These are phyloP conservation scores for Penicillium dipodomyicola DNA, from an alignment of 495 filamentous ascomycete genomes.

Conservation along the genomic window DNA sequence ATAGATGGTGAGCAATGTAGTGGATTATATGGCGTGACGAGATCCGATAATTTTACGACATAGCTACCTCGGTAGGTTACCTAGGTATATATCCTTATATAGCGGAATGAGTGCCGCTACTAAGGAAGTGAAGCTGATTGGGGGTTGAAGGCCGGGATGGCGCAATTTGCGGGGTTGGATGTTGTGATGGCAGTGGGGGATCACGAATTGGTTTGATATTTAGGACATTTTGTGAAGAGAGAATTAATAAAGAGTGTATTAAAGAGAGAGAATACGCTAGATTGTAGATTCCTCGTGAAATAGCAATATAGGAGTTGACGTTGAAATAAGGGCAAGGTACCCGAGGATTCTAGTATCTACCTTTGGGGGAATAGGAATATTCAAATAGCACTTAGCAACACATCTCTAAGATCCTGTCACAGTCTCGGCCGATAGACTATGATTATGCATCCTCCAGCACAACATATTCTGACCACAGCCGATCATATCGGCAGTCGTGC, in stretches of 20 bases:
- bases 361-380: too few relatives aligned
- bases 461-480: background rate
- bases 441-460: background rate
- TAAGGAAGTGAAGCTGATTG: conserved; percentile 16
- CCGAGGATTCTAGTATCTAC: too few relatives aligned
- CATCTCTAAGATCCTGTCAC: background rate
- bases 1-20: conserved; percentile 22
- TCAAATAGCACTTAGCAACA: too few relatives aligned
- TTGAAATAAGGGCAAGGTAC: too few relatives aligned
- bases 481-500: background rate
- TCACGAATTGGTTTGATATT: conserved; percentile 1
- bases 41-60: background rate
- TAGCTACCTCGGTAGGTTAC: too few relatives aligned
- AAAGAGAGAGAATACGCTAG: too few relatives aligned
- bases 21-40: conserved; percentile 28
- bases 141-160: conserved; percentile 23
- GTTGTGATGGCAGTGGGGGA: conserved; percentile 29
- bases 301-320: too few relatives aligned
- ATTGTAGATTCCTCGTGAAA: too few relatives aligned
- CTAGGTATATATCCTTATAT: background rate
- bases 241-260: too few relatives aligned
- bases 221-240: too few relatives aligned
- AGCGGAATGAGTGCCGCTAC: background rate
- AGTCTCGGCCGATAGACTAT: conserved; percentile 2
- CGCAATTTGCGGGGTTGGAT: conserved; percentile 34